Evolutionary conservation across 148 eudicot genomes (phyloP).

Genomic region (Vaccinium darrowii): DNA sequence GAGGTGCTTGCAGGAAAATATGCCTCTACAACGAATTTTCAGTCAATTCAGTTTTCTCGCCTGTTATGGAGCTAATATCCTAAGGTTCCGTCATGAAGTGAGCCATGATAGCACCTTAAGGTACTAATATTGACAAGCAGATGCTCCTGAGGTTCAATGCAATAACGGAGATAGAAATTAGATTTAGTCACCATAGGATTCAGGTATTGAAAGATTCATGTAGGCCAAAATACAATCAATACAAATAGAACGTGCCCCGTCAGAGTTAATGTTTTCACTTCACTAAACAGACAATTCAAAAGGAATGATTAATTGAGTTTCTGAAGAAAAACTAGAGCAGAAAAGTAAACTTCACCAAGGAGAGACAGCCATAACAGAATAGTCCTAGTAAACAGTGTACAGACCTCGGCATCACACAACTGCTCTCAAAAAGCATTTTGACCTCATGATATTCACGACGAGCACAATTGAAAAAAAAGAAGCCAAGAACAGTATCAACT

Average conservation of each 20-base stretch:
- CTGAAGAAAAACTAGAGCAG: background rate
- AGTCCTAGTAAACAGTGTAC: background rate
- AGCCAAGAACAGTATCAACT: background rate
- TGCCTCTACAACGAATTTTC: no score
- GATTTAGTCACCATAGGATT: background rate
- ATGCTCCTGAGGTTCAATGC: background rate
- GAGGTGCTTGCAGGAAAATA: background rate
- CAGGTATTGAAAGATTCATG: background rate
- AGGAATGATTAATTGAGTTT: background rate
- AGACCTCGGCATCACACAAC: conserved; percentile 9
- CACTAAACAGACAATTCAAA: background rate
- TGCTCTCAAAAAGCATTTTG: conserved; percentile 7
- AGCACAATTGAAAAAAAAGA: background rate
- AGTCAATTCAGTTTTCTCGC: no score
- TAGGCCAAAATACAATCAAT: background rate
- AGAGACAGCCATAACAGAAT: background rate
- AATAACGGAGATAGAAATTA: background rate
- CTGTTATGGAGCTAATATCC: background rate
- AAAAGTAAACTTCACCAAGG: background rate
- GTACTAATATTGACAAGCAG: background rate
- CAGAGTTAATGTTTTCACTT: background rate
- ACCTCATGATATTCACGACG: conserved; percentile 18
- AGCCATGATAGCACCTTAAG: background rate
- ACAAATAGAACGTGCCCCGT: background rate
- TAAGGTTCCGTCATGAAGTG: background rate